Evolutionary conservation across 768 basidiomycete genomes (phyloP).

Genomic region (Pulveroboletus sp.): DNA sequence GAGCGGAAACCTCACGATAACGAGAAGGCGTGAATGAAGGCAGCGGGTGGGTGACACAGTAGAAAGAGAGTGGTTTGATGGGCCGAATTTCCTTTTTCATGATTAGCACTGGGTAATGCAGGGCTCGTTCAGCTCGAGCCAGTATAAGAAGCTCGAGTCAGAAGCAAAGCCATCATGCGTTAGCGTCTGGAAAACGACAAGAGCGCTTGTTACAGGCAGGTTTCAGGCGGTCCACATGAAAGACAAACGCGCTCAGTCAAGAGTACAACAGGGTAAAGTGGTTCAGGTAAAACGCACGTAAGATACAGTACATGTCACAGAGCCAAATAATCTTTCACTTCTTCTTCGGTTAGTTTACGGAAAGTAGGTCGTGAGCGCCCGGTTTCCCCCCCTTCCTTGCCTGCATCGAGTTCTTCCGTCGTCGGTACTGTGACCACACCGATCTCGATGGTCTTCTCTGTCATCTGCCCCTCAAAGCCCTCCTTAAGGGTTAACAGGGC

Average conservation of each 20-base stretch:
- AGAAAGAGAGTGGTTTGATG: background rate
- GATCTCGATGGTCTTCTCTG: conserved; percentile 99
- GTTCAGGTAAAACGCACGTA: conserved; percentile 28
- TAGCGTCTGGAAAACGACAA: conserved; percentile 2
- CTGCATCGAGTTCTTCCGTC: conserved; percentile 49
- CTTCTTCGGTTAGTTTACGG: conserved; percentile 92
- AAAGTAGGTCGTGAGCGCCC: conserved; percentile 82
- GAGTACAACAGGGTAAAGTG: conserved; percentile 4
- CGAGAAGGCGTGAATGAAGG: conserved; percentile 29
- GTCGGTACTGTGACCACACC: conserved; percentile 92
- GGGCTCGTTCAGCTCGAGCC: conserved; percentile 8
- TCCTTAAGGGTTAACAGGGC: conserved; percentile 97
- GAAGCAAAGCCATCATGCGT: conserved; percentile 4
- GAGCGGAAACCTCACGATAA: conserved; percentile 29
- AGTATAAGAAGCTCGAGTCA: conserved; percentile 3
- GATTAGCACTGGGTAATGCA: conserved; percentile 20
- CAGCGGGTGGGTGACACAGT: conserved; percentile 19
- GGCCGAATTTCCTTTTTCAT: conserved; percentile 24
- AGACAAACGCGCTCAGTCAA: conserved; percentile 14
- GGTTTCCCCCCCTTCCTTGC: conserved; percentile 62
- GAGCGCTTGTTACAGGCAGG: conserved; percentile 2
- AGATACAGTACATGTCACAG: conserved; percentile 46
- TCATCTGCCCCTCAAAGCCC: conserved; percentile 99
- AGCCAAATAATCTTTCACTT: conserved; percentile 93
- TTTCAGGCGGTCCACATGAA: conserved; percentile 7